Conservation (phyloP, 768 basidiomycete genomes). For the Termitomyces titanicus region DNA sequence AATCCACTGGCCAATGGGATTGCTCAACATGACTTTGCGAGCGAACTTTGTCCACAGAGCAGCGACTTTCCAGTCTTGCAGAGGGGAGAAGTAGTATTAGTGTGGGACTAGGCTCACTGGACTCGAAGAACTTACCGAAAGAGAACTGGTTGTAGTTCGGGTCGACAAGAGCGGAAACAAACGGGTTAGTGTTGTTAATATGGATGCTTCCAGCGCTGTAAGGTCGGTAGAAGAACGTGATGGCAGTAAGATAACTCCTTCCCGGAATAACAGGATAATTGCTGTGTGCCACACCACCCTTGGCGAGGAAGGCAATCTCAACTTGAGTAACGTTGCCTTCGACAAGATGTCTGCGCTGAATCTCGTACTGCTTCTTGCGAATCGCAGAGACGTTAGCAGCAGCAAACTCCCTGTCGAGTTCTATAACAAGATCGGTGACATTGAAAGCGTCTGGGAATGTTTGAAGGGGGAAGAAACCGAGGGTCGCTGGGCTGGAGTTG, state of each 20-base stretch:
- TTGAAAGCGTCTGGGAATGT: constrained; percentile 14
- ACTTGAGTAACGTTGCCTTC: constrained; percentile 14
- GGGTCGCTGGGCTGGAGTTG: constrained; percentile 7
- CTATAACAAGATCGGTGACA: constrained; percentile 8
- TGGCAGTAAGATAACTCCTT: constrained; percentile 13
- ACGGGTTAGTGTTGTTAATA: constrained; percentile 19
- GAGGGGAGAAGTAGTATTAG: neutral
- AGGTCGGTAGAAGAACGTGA: constrained; percentile 15
- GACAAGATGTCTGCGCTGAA: constrained; percentile 10
- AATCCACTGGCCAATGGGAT: constrained; percentile 11
- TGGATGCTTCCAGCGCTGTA: constrained; percentile 15
- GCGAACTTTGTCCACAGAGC: constrained; percentile 7
- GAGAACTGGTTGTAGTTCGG: constrained; percentile 14
- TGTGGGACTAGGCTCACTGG: neutral
- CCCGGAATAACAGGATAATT: constrained; percentile 8
- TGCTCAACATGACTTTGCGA: constrained; percentile 6
- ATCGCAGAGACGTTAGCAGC: constrained; percentile 7
- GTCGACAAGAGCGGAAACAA: constrained; percentile 14
- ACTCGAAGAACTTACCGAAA: constrained; percentile 2
- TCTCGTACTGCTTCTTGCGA: constrained; percentile 14
- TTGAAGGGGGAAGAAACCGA: constrained; percentile 14
- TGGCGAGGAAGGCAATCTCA: constrained; percentile 7
- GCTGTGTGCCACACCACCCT: constrained; percentile 9
- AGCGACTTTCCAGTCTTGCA: constrained; percentile 11
- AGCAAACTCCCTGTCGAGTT: constrained; percentile 10